Conservation (phyloP, 202 grass and related monocot genomes). For the Digitaria exilis region DNA sequence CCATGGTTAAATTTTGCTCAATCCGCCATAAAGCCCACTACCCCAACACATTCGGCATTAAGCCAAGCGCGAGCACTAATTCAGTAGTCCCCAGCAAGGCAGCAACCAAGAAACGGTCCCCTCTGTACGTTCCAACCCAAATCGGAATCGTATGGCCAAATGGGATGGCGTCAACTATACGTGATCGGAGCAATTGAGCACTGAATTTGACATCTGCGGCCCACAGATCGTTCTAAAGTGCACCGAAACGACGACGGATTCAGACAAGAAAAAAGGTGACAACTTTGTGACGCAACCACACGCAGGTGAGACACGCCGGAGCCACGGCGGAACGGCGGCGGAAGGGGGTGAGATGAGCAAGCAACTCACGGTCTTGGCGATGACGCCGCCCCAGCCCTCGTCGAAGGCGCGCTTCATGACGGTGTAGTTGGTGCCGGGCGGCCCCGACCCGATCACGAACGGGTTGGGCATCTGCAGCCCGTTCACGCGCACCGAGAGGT, state of each 20-base stretch:
- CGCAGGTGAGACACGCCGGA: not conserved
- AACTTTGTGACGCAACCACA: not conserved
- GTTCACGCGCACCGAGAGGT: slow-evolving; percentile 87
- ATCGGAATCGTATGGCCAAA: slow-evolving; percentile 28
- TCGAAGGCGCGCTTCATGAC: slow-evolving; percentile 99
- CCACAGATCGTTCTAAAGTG: not conserved
- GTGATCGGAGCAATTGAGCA: not conserved
- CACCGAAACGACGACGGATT: not conserved
- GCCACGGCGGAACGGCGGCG: not conserved
- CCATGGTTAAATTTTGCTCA: not conserved
- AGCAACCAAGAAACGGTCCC: slow-evolving; percentile 17
- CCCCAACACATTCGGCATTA: not conserved
- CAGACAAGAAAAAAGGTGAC: not conserved
- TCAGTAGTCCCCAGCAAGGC: not conserved
- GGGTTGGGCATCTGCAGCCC: slow-evolving; percentile 95
- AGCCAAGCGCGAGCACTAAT: not conserved
- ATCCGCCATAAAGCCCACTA: not conserved
- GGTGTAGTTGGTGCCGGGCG: slow-evolving; percentile 96
- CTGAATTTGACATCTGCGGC: not conserved
- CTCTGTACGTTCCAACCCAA: slow-evolving; percentile 3
- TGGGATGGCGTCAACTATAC: not conserved
- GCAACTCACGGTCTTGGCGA: slow-evolving; percentile 83
- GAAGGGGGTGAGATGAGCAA: not conserved
- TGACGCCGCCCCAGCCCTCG: slow-evolving; percentile 97
- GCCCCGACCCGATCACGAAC: slow-evolving; percentile 97